Base-by-base conservation (phyloP, 768 basidiomycete genomes). In the Roridomyces roridus region DNA sequence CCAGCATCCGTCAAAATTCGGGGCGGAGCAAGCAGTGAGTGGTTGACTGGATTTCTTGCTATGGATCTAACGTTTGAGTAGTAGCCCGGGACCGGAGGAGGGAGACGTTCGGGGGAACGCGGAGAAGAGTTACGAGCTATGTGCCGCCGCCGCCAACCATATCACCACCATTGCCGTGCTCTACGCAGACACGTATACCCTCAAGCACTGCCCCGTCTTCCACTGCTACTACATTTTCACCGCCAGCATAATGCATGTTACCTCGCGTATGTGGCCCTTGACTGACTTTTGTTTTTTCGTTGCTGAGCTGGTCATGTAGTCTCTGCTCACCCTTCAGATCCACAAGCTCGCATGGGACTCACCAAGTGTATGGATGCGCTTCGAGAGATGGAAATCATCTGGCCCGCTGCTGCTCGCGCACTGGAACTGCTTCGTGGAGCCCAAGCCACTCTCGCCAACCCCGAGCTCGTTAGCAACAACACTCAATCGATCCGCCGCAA, bases 201-300 rank as follows among this genome's bases (percentile, higher is more conserved):
- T 91, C 54, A 79, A 80, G 44, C 81, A 81, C 14, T 84, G 84
- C 17, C 74, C 91, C 1, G 87, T 86, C 5, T 92, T 91, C 67
- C 72, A 91, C 25, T 87, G 83, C 64, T 93, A 91, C 66, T 92
- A 91, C 65, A 77, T 91, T 15, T 93, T 93, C 74, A 87, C 87
- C 3, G 89, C 90, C 15, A 84, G 84, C 53, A 84, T 92, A 48
- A 91, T 89, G 88, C 91, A 92, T 64, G 83, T 90, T 42, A 85
- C 85, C 2, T 86, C 77, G 36, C 70, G 91, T 93, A 65, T 62
- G 90, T 81, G 12, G 5, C 45, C 46, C 23, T 29, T 23, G 20
- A 7, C 29, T 25, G 10, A 6, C 15, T 6, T 11, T 14, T 50
- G 26, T n/a, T 25, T 34, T n/a, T 39, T n/a, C 10, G 14, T 39